A percentile compares a stretch with the other conserved stretches of the same genome.
Evolutionary conservation across 257 asterid genomes (phyloP).

Genomic region (Solanum paucissectum): DNA sequence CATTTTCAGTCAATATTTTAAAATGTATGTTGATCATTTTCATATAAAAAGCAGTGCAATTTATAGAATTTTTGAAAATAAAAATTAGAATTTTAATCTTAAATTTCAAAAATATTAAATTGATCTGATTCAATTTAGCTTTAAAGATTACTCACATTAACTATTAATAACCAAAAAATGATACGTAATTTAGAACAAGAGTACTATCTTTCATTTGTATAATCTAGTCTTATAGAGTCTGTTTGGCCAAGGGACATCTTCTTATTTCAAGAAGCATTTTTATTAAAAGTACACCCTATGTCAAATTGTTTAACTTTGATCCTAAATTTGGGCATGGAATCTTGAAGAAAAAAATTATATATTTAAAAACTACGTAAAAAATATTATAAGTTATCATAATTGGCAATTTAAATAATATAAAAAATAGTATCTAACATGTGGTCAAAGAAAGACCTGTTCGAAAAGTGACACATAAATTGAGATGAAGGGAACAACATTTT

Average conservation of each 20-base stretch:
- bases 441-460: too few species aligned
- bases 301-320: background rate
- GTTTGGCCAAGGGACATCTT: background rate
- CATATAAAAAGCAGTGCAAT: background rate
- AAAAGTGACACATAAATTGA: background rate
- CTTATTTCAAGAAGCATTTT: too few species aligned
- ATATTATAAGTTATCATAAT: too few species aligned
- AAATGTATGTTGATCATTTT: background rate
- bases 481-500: background rate
- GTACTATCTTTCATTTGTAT: too few species aligned
- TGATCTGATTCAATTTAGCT: background rate
- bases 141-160: background rate
- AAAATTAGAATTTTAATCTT: background rate
- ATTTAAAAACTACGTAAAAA: too few species aligned
- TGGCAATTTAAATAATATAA: too few species aligned
- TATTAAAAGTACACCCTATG: background rate
- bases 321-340: background rate
- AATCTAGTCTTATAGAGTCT: background rate
- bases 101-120: background rate
- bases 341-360: too few species aligned
- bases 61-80: background rate
- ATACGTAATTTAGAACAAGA: background rate
- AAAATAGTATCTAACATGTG: too few species aligned
- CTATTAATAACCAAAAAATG: background rate
- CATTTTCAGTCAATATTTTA: background rate